Conservation (phyloP, 148 eudicot genomes). For the Beta vulgaris region DNA sequence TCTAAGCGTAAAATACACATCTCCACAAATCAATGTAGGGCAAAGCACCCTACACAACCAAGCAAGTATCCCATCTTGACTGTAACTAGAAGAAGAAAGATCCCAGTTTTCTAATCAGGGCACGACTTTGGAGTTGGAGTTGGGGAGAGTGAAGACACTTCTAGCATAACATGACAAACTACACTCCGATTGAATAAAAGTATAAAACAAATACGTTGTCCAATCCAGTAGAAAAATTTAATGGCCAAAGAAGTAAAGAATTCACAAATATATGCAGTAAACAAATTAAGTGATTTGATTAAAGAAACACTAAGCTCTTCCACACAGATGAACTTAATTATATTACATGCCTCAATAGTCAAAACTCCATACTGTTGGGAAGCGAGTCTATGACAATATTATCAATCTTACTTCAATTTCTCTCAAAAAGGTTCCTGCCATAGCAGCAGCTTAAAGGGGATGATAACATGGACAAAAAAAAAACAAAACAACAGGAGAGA, state of each 20-base stretch:
- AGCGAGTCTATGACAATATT: not conserved
- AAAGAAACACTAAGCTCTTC: not conserved
- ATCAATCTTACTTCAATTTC: not conserved
- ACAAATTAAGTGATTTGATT: not conserved
- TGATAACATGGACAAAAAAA: too few relatives aligned
- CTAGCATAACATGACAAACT: too few relatives aligned
- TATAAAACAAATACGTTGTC: not conserved
- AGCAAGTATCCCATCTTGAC: slow-evolving; percentile 27
- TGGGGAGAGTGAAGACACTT: not conserved
- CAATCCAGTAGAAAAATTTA: not conserved
- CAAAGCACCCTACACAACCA: slow-evolving; percentile 30
- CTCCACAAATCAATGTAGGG: slow-evolving; percentile 24
- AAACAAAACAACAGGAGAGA: too few relatives aligned
- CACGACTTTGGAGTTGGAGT: slow-evolving; percentile 2
- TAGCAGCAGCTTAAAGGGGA: not conserved
- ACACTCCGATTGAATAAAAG: not conserved
- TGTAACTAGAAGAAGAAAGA: slow-evolving; percentile 27
- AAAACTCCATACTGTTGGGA: not conserved
- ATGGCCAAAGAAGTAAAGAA: not conserved
- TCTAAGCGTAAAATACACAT: slow-evolving; percentile 13
- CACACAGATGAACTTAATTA: not conserved
- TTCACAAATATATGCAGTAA: slow-evolving; percentile 1
- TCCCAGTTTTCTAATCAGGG: slow-evolving; percentile 24
- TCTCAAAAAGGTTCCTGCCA: not conserved
- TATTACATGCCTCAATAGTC: not conserved